These are phyloP conservation scores for Pseudofabraea citricarpa DNA, from an alignment of 2,329 filamentous ascomycete genomes.

Conservation along the genomic window DNA sequence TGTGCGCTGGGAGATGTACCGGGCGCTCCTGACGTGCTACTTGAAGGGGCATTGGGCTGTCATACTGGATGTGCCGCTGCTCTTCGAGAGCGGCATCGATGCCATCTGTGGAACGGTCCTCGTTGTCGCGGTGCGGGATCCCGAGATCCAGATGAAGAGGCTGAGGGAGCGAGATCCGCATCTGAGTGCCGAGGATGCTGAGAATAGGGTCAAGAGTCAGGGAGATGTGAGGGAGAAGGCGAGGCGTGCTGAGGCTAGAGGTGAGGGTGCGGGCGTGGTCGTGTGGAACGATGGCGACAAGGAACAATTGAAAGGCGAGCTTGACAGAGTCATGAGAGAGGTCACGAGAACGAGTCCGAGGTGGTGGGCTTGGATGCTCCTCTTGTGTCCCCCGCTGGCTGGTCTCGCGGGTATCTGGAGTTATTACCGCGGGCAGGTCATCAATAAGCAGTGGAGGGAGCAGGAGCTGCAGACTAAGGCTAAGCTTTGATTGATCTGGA, in stretches of 20 bases:
- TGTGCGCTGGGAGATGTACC: conserved; percentile 78
- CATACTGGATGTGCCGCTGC: conserved; percentile 83
- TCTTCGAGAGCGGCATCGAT: conserved; percentile 88
- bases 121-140: conserved; percentile 80
- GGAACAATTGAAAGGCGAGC: conserved; percentile 62
- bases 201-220: conserved; percentile 82
- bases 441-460: conserved; percentile 66
- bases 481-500: conserved; percentile 44
- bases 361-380: conserved; percentile 67
- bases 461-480: conserved; percentile 54
- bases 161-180: conserved; percentile 72
- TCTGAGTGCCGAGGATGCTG: conserved; percentile 77
- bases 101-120: conserved; percentile 78
- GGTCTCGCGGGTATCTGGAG: conserved; percentile 64
- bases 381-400: conserved; percentile 71
- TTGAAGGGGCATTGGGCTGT: conserved; percentile 78
- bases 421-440: conserved; percentile 65
- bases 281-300: conserved; percentile 85
- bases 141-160: conserved; percentile 75
- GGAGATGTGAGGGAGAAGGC: conserved; percentile 83
- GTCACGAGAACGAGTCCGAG: conserved; percentile 51
- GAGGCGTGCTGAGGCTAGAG: conserved; percentile 56
- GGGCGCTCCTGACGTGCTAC: conserved; percentile 67
- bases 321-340: conserved; percentile 60
- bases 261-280: conserved; percentile 64